Conservation (phyloP, 2,329 filamentous ascomycete genomes). For the Alternaria alternata region DNA sequence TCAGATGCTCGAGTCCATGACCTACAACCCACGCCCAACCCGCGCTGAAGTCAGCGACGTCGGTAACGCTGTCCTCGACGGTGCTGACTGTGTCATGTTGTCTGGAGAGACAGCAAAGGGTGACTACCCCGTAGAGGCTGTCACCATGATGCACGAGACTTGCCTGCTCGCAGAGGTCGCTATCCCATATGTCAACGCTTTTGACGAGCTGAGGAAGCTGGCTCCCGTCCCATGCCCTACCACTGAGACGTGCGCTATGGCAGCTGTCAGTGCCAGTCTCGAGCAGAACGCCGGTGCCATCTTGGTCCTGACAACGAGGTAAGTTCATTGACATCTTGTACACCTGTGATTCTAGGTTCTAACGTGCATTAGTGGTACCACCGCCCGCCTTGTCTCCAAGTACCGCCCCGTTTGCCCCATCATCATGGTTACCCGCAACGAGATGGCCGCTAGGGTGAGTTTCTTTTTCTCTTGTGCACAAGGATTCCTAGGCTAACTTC, state of each 20-base stretch:
- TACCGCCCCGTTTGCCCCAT: constrained; percentile 99
- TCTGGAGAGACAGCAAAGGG: constrained; percentile 99
- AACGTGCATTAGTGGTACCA: constrained; percentile 72
- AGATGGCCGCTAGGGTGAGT: constrained; percentile 75
- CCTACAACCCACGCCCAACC: constrained; percentile 98
- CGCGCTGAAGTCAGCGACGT: constrained; percentile 99
- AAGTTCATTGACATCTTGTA: constrained; percentile 37
- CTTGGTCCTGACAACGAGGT: constrained; percentile 91
- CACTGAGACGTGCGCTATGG: constrained; percentile 95
- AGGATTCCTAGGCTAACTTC: constrained; percentile 22
- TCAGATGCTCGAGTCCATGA: constrained; percentile 99
- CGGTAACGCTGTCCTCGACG: constrained; percentile 96
- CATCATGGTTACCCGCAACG: constrained; percentile 96
- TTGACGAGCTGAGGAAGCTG: constrained; percentile 90
- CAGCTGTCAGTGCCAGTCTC: constrained; percentile 91
- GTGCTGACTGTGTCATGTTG: constrained; percentile 99
- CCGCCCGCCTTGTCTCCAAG: constrained; percentile 94
- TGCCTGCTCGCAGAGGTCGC: constrained; percentile 96
- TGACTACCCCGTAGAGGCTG: constrained; percentile 88
- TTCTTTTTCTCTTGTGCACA: constrained; percentile 2
- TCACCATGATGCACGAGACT: constrained; percentile 97
- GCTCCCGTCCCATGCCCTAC: constrained; percentile 84
- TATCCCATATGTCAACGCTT: constrained; percentile 95
- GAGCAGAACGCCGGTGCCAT: constrained; percentile 97
- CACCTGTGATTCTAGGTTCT: constrained; percentile 20